These are phyloP conservation scores for Monosporascus sp. DNA, from an alignment of 2,329 filamentous ascomycete genomes.

Conservation along the genomic window DNA sequence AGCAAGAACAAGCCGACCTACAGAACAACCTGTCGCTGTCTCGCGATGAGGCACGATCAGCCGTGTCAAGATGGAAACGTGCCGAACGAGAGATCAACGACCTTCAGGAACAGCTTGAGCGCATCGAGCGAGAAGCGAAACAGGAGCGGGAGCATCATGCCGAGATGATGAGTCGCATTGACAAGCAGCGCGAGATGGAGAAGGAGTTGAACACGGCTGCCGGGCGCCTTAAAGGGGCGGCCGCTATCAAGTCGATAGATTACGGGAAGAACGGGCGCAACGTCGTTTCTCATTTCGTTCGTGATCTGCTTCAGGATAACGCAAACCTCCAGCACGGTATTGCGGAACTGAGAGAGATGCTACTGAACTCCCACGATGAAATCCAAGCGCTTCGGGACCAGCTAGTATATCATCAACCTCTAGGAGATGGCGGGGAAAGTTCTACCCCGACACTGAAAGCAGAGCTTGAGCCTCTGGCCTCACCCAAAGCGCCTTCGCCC, in stretches of 20 bases:
- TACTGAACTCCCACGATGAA: slow-evolving; percentile 89
- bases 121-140: slow-evolving; percentile 77
- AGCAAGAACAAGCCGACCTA: slow-evolving; percentile 73
- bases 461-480: slow-evolving; percentile 58
- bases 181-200: slow-evolving; percentile 77
- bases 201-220: slow-evolving; percentile 76
- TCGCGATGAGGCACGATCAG: slow-evolving; percentile 71
- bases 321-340: slow-evolving; percentile 90
- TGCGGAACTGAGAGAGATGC: slow-evolving; percentile 83
- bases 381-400: slow-evolving; percentile 83
- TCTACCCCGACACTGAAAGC: slow-evolving; percentile 58
- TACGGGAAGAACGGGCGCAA: slow-evolving; percentile 55
- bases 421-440: slow-evolving; percentile 38
- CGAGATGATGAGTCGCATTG: slow-evolving; percentile 78
- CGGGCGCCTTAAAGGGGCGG: slow-evolving; percentile 74
- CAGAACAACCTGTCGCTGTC: slow-evolving; percentile 63
- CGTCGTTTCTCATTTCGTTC: slow-evolving; percentile 93
- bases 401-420: slow-evolving; percentile 71
- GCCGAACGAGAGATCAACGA: slow-evolving; percentile 75
- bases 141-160: slow-evolving; percentile 77
- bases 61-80: slow-evolving; percentile 77
- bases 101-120: slow-evolving; percentile 82
- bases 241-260: slow-evolving; percentile 62
- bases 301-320: slow-evolving; percentile 92
- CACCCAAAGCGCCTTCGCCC: slow-evolving; percentile 26